Percentiles rank a stretch among this genome's conserved stretches.
Evolutionary conservation across 1,284 basidiomycete species (phyloP).

Genomic region (Boletus subluridellus): DNA sequence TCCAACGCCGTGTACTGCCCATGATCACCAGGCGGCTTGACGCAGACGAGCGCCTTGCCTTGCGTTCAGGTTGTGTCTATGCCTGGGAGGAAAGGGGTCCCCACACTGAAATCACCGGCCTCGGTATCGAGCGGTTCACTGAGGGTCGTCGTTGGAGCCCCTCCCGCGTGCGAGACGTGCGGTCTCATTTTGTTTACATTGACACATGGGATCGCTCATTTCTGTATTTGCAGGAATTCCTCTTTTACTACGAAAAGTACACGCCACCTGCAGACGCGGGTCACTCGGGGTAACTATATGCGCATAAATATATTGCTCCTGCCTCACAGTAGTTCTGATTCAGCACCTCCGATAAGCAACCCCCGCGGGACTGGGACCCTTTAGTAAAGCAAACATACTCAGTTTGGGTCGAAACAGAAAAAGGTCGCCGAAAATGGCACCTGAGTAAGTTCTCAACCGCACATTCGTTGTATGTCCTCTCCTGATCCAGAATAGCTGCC

Average conservation of each 20-base stretch:
- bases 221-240: conserved; percentile 55
- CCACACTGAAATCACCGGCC: conserved; percentile 69
- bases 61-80: conserved; percentile 71
- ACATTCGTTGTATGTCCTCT: conserved; percentile 1
- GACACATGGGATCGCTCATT: conserved; percentile 3
- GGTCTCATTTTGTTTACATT: conserved; percentile 27
- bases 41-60: conserved; percentile 64
- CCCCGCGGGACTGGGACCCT: conserved; percentile 65
- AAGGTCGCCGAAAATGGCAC: conserved; percentile 72
- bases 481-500: conserved; percentile 48
- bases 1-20: conserved; percentile 59
- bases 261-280: conserved; percentile 44
- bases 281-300: conserved; percentile 39
- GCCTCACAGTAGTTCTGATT: conserved; percentile 18
- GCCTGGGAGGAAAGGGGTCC: conserved; percentile 82
- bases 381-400: conserved; percentile 78
- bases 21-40: conserved; percentile 77
- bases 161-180: conserved; percentile 71
- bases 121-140: conserved; percentile 75
- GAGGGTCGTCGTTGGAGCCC: conserved; percentile 78
- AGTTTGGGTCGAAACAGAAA: conserved; percentile 61
- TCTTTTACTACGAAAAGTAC: conserved; percentile 77
- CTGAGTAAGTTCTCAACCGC: conserved; percentile 50
- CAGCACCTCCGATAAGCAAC: conserved; percentile 40
- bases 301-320: background rate